Evolutionary conservation across 805 yeast genomes (phyloP).

Genomic region (Sugiyamaella floridensis): DNA sequence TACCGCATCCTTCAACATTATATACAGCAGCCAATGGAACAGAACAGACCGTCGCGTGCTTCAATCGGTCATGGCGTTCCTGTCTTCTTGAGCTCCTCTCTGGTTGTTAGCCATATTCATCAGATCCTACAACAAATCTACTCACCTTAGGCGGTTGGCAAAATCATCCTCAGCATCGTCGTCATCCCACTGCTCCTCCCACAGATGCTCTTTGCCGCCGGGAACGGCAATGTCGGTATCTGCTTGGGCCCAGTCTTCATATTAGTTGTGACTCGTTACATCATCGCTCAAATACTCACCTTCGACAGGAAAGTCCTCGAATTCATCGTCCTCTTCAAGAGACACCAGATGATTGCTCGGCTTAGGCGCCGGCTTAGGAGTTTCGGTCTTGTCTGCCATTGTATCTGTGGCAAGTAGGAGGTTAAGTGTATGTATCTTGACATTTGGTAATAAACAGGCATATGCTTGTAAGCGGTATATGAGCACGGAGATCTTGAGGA

Average conservation of each 20-base stretch:
- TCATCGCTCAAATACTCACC: conserved; percentile 30
- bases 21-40: not conserved
- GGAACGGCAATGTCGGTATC: conserved; percentile 42
- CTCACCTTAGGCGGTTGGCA: conserved; percentile 58
- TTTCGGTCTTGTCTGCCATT: not conserved
- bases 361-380: conserved; percentile 3
- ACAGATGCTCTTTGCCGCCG: conserved; percentile 50
- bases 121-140: too few species aligned
- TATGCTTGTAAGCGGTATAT: too few species aligned
- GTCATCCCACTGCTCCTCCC: conserved; percentile 99
- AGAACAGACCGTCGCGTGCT: not conserved
- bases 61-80: not conserved
- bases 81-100: conserved; percentile 17
- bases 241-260: conserved; percentile 56
- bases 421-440: too few species aligned
- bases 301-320: conserved; percentile 93
- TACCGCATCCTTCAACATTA: too few species aligned
- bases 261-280: not conserved
- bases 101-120: not conserved
- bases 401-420: not conserved
- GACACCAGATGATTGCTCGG: conserved; percentile 44
- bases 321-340: conserved; percentile 92
- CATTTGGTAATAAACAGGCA: too few species aligned
- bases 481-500: too few species aligned
- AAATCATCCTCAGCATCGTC: conserved; percentile 84